Evolutionary conservation across 1,284 basidiomycete species (phyloP).

Genomic region (Rhodotorula mucilaginosa): DNA sequence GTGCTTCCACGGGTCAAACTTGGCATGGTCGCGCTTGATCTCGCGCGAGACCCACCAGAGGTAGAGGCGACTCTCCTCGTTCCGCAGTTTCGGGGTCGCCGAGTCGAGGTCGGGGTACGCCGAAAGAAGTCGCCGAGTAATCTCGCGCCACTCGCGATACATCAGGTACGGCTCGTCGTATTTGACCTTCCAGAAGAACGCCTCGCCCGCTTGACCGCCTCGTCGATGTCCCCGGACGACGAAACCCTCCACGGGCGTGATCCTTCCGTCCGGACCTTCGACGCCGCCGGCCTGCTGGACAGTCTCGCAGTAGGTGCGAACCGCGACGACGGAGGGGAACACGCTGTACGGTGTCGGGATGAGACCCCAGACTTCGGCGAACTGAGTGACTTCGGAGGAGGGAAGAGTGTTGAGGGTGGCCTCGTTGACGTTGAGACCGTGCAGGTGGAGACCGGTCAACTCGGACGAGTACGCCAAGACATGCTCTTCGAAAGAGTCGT

Average conservation of each 20-base stretch:
- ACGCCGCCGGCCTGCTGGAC: conserved; percentile 66
- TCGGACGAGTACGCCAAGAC: conserved; percentile 80
- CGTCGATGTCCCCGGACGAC: conserved; percentile 65
- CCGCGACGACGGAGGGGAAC: conserved; percentile 64
- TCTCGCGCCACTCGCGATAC: conserved; percentile 96
- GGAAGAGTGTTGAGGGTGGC: conserved; percentile 72
- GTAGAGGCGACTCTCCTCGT: conserved; percentile 52
- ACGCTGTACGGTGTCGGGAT: conserved; percentile 69
- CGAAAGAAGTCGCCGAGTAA: conserved; percentile 73
- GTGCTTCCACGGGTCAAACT: conserved; percentile 66
- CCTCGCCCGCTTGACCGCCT: conserved; percentile 57
- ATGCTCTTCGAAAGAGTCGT: conserved; percentile 97
- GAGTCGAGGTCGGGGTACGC: conserved; percentile 27
- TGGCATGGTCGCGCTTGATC: conserved; percentile 61
- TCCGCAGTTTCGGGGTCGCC: conserved; percentile 43
- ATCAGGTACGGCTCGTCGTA: conserved; percentile 99
- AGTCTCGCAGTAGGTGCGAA: conserved; percentile 53
- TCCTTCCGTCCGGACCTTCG: conserved; percentile 56
- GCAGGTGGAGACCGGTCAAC: conserved; percentile 86
- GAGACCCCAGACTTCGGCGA: conserved; percentile 89
- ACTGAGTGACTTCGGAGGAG: conserved; percentile 67
- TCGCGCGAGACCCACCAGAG: conserved; percentile 62
- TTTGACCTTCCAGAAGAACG: conserved; percentile 99
- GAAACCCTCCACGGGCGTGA: conserved; percentile 89
- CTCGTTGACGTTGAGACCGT: conserved; percentile 79